A percentile compares a stretch with the other conserved stretches of the same genome.
Conservation (phyloP, 768 basidiomycete species). For the Suillus lakei region DNA sequence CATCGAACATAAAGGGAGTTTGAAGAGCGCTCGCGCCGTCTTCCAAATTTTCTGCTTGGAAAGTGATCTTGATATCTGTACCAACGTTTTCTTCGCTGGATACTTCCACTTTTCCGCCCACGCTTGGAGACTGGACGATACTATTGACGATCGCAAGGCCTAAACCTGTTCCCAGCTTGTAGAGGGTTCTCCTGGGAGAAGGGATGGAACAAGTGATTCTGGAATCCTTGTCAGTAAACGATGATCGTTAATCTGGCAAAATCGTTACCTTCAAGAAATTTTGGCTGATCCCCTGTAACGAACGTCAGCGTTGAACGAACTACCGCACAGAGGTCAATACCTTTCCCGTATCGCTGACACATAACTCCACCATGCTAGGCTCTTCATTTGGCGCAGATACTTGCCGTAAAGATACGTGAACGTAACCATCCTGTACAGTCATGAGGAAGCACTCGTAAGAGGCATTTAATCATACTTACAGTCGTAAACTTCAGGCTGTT, state of each 20-base stretch:
- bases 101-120: conserved; percentile 92
- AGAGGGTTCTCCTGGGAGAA: conserved; percentile 97
- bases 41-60: conserved; percentile 69
- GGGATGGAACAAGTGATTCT: conserved; percentile 96
- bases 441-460: conserved; percentile 5
- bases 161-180: conserved; percentile 90
- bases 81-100: conserved; percentile 90
- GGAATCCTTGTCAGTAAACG: conserved; percentile 6
- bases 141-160: conserved; percentile 96
- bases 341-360: conserved; percentile 91
- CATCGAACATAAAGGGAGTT: conserved; percentile 51
- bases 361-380: conserved; percentile 78
- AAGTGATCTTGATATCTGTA: conserved; percentile 88
- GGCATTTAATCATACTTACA: conserved; percentile 43
- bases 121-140: conserved; percentile 83
- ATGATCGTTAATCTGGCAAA: neutral
- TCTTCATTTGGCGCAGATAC: conserved; percentile 60
- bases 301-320: conserved; percentile 10
- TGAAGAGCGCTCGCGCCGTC: conserved; percentile 44
- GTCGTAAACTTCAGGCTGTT: conserved; percentile 93
- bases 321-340: conserved; percentile 37
- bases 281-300: conserved; percentile 79
- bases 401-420: conserved; percentile 84
- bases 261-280: conserved; percentile 80
- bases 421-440: conserved; percentile 72